Evolutionary conservation across 140 eudicot genomes (phyloP).

Genomic region (Anethum foeniculum): DNA sequence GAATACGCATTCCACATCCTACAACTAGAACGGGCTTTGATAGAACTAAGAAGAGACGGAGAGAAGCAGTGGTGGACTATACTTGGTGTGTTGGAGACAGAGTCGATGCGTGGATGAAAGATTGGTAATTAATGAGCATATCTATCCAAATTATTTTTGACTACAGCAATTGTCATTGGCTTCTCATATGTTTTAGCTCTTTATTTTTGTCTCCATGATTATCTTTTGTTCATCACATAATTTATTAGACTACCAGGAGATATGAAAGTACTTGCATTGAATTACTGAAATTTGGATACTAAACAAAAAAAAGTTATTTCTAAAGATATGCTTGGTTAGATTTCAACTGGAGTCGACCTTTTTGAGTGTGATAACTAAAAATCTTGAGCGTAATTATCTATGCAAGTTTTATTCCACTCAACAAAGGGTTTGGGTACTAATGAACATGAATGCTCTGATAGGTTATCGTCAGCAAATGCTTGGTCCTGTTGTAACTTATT

Average conservation of each 20-base stretch:
- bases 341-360: background rate
- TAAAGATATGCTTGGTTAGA: background rate
- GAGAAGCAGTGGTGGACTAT: conserved; percentile 55
- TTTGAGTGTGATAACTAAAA: background rate
- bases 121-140: conserved; percentile 46
- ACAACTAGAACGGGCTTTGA: conserved; percentile 45
- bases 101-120: conserved; percentile 78
- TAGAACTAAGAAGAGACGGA: conserved; percentile 68
- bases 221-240: background rate
- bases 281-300: background rate
- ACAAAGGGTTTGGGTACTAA: too few relatives aligned
- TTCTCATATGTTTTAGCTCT: background rate
- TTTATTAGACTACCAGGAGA: background rate
- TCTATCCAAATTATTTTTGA: background rate
- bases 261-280: background rate
- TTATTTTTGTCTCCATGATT: background rate
- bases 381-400: background rate
- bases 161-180: background rate
- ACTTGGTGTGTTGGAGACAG: conserved; percentile 74
- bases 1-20: conserved; percentile 64
- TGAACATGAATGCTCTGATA: too few relatives aligned
- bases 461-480: too few relatives aligned
- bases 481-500: too few relatives aligned
- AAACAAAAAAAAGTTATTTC: background rate
- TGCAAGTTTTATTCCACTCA: background rate